phyloP scores from a whole-genome alignment of 768 basidiomycete species.

The Phlegmacium glaucopus region DNA sequence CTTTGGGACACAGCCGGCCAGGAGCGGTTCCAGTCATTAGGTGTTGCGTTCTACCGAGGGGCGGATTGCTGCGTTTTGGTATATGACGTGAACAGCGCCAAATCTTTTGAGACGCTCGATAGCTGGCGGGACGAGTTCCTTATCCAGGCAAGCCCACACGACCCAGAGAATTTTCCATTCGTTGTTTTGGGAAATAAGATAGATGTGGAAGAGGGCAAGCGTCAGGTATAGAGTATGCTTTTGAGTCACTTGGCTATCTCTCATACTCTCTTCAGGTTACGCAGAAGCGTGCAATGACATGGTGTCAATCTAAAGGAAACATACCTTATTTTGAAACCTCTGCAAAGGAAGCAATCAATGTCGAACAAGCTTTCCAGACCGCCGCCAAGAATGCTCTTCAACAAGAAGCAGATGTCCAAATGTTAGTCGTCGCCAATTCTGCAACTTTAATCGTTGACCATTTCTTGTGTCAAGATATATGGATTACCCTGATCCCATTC shows the following conservation, averaged over 20 bases:
- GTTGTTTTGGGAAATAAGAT: constrained; percentile 99
- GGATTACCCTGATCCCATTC: constrained; percentile 98
- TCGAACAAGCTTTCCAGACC: constrained; percentile 99
- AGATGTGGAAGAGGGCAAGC: constrained; percentile 97
- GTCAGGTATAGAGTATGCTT: constrained; percentile 60
- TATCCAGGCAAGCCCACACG: constrained; percentile 97
- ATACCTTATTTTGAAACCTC: constrained; percentile 99
- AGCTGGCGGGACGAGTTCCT: constrained; percentile 99
- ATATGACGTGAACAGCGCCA: constrained; percentile 97
- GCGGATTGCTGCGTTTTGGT: constrained; percentile 99
- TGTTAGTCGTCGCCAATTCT: constrained; percentile 44
- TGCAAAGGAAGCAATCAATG: constrained; percentile 99
- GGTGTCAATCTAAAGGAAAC: constrained; percentile 99
- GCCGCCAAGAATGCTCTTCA: constrained; percentile 99
- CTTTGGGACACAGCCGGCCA: constrained; percentile 99
- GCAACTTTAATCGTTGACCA: constrained; percentile 3
- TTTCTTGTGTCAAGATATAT: constrained; percentile 67
- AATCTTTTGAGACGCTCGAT: constrained; percentile 98
- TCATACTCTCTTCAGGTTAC: constrained; percentile 60
- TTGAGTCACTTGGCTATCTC: not conserved
- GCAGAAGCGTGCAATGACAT: constrained; percentile 99
- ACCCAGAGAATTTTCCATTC: constrained; percentile 99
- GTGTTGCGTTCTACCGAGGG: constrained; percentile 98
- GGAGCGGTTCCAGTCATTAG: constrained; percentile 98
- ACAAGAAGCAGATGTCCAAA: constrained; percentile 94